phyloP scores from a whole-genome alignment of 331 rosid genomes.

The Rhamnella rubrinervis region DNA sequence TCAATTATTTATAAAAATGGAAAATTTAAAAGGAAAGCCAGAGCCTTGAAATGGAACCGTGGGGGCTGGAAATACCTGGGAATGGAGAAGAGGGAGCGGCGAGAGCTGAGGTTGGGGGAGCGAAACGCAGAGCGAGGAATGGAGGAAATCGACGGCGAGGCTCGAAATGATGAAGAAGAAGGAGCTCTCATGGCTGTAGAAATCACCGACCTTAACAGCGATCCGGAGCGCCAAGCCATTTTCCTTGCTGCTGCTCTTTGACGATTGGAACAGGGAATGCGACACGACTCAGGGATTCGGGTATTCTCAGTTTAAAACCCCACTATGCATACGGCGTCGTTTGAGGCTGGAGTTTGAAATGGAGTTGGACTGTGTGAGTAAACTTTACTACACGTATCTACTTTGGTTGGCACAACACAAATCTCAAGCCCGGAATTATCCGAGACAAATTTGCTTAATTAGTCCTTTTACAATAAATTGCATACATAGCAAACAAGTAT shows the following conservation, averaged over 20 bases:
- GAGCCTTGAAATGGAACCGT: neutral
- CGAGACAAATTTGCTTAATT: no score
- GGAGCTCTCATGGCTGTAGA: slow-evolving; percentile 40
- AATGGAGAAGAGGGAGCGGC: slow-evolving; percentile 31
- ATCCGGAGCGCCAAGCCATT: slow-evolving; percentile 55
- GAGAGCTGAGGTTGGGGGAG: slow-evolving; percentile 34
- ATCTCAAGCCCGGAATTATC: no score
- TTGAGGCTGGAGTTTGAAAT: no score
- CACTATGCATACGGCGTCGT: no score
- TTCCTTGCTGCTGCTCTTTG: neutral
- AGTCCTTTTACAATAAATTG: no score
- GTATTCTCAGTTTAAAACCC: neutral
- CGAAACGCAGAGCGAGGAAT: slow-evolving; percentile 29
- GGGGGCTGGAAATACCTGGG: neutral
- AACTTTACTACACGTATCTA: no score
- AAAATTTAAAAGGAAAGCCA: no score
- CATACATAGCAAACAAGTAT: no score
- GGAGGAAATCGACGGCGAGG: slow-evolving; percentile 28
- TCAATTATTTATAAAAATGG: no score
- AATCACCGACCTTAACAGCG: slow-evolving; percentile 47
- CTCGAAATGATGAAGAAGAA: slow-evolving; percentile 14
- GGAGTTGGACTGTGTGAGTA: no score
- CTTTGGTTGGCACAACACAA: no score
- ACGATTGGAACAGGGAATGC: no score
- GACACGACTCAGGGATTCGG: neutral